These are phyloP conservation scores for Caulochytrium protostelioides DNA, from an alignment of 371 early-diverging fungal genomes.

Conservation along the genomic window DNA sequence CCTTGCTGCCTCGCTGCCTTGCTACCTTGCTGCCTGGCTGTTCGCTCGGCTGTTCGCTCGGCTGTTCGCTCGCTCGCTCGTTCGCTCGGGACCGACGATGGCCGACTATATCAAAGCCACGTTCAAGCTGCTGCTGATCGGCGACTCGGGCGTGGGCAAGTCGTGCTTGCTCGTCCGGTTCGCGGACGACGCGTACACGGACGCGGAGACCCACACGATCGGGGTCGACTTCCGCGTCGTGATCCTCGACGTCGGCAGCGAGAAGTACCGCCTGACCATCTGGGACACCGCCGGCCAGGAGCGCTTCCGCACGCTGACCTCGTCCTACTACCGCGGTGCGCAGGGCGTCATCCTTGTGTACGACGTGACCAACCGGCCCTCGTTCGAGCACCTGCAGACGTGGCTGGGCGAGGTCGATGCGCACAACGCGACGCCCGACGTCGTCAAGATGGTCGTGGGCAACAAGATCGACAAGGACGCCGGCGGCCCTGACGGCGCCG, in stretches of 20 bases:
- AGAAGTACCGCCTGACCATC: constrained; percentile 91
- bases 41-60: too few species aligned
- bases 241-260: constrained; percentile 66
- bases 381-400: constrained; percentile 71
- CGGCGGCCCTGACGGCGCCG: constrained; percentile 7
- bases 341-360: constrained; percentile 96
- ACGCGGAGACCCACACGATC: too few species aligned
- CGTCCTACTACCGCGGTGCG: constrained; percentile 95
- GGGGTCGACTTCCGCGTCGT: constrained; percentile 99
- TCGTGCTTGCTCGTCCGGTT: constrained; percentile 87
- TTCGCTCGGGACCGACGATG: too few species aligned
- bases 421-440: constrained; percentile 55
- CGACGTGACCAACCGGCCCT: constrained; percentile 79
- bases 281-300: constrained; percentile 99
- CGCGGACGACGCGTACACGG: constrained; percentile 94
- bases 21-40: too few species aligned
- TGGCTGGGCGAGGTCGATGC: constrained; percentile 90
- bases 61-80: too few species aligned
- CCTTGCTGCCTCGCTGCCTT: too few species aligned
- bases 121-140: constrained; percentile 93
- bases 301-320: constrained; percentile 97
- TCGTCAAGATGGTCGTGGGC: constrained; percentile 90
- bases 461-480: constrained; percentile 85
- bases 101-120: too few species aligned
- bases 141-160: constrained; percentile 98